Conservation (phyloP, 129 eudicot genomes). For the Lonicera japonica region DNA sequence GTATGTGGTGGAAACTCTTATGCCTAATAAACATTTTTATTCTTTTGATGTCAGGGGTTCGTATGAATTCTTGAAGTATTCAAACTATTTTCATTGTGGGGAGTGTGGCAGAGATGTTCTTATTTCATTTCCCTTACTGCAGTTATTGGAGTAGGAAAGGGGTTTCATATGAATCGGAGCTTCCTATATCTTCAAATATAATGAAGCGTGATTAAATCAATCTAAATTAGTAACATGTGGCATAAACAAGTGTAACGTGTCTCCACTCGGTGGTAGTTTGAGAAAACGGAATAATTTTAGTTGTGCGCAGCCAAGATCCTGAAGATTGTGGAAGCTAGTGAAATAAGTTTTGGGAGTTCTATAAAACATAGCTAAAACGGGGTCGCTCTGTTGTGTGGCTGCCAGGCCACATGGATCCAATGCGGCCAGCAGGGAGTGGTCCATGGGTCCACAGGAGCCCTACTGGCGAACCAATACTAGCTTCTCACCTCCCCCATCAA, state of each 20-base stretch:
- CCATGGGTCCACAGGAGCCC: constrained; percentile 91
- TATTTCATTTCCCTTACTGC: neutral
- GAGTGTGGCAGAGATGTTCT: neutral
- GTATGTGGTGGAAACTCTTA: neutral
- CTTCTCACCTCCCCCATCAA: constrained; percentile 88
- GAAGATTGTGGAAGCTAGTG: constrained; percentile 8
- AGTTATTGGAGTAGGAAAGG: too few species aligned
- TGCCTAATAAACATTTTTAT: too few species aligned
- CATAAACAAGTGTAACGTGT: neutral
- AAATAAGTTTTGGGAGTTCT: constrained; percentile 8
- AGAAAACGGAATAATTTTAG: neutral
- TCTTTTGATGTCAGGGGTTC: neutral
- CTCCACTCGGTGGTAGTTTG: neutral
- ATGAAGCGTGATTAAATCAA: neutral
- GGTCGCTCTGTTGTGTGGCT: constrained; percentile 99
- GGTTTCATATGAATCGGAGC: neutral
- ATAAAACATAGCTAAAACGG: constrained; percentile 83
- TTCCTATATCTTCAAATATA: neutral
- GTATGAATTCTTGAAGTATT: neutral
- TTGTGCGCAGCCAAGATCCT: neutral
- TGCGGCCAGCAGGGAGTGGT: constrained; percentile 78
- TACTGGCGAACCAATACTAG: constrained; percentile 96
- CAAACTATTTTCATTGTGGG: neutral
- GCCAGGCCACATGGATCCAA: constrained; percentile 99
- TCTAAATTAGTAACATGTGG: neutral